Conservation (phyloP, 1,139 yeast genomes). For the Hansenula sp. region DNA sequence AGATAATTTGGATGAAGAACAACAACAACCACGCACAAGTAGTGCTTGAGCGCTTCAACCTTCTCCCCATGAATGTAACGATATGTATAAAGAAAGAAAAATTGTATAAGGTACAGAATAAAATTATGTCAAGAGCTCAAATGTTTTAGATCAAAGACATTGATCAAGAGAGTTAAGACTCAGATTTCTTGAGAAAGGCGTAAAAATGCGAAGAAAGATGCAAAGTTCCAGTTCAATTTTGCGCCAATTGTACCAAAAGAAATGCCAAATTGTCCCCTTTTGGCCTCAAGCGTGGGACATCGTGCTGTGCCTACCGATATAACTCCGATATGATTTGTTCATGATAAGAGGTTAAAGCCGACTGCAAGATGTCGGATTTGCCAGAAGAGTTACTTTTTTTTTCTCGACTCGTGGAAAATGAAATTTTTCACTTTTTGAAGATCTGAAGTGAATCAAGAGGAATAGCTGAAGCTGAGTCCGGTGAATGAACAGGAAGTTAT, state of each 20-base stretch:
- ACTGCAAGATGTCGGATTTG: conserved; percentile 1
- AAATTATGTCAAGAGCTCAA: too few species aligned
- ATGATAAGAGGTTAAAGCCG: conserved; percentile 1
- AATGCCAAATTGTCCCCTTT: not conserved
- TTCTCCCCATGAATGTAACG: not conserved
- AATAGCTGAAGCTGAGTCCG: too few species aligned
- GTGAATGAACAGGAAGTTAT: too few species aligned
- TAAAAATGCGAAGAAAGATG: not conserved
- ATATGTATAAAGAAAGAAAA: too few species aligned
- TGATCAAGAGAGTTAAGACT: too few species aligned
- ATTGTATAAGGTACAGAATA: too few species aligned
- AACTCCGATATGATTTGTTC: not conserved
- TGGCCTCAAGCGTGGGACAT: too few species aligned
- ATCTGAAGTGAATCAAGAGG: too few species aligned
- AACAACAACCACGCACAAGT: not conserved
- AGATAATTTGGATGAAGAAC: conserved; percentile 1
- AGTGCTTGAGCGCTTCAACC: too few species aligned
- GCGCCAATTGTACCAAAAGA: not conserved
- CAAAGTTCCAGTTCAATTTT: not conserved
- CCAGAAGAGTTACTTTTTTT: not conserved
- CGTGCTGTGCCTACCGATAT: not conserved
- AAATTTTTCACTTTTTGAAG: not conserved
- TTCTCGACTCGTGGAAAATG: not conserved
- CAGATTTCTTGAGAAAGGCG: not conserved
- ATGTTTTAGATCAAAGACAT: too few species aligned